Evolutionary conservation across 768 basidiomycete species (phyloP).

Genomic region (Auriscalpium microsporum): DNA sequence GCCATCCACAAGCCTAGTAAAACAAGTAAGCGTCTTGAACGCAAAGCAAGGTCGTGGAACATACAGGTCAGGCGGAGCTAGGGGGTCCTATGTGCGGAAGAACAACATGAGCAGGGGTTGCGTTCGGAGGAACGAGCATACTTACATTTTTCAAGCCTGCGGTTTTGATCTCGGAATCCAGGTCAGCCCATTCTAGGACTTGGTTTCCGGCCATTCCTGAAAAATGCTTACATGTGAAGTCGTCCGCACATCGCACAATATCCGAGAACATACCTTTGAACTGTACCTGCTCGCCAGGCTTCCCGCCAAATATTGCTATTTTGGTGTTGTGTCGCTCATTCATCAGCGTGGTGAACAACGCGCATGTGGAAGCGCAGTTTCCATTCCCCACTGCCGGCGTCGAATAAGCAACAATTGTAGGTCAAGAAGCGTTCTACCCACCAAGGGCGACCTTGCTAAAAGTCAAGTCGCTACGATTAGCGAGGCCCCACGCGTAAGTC

Average conservation of each 20-base stretch:
- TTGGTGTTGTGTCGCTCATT: conserved; percentile 39
- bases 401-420: no score
- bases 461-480: neutral
- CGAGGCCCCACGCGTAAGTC: no score
- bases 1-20: conserved; percentile 24
- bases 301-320: conserved; percentile 45
- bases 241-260: no score
- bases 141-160: conserved; percentile 21
- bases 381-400: conserved; percentile 8
- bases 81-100: conserved; percentile 16
- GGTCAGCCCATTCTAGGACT: conserved; percentile 24
- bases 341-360: conserved; percentile 50
- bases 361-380: conserved; percentile 46
- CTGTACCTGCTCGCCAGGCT: conserved; percentile 35
- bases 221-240: no score
- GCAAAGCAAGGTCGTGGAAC: conserved; percentile 5
- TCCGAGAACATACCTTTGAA: conserved; percentile 27
- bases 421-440: neutral
- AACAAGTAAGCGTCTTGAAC: neutral
- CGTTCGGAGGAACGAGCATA: no score
- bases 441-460: conserved; percentile 9
- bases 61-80: conserved; percentile 32
- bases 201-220: conserved; percentile 23
- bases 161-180: conserved; percentile 24
- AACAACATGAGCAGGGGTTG: no score